Conservation (phyloP, 352 stramenopile genomes). For the Phytophthora quininea region DNA sequence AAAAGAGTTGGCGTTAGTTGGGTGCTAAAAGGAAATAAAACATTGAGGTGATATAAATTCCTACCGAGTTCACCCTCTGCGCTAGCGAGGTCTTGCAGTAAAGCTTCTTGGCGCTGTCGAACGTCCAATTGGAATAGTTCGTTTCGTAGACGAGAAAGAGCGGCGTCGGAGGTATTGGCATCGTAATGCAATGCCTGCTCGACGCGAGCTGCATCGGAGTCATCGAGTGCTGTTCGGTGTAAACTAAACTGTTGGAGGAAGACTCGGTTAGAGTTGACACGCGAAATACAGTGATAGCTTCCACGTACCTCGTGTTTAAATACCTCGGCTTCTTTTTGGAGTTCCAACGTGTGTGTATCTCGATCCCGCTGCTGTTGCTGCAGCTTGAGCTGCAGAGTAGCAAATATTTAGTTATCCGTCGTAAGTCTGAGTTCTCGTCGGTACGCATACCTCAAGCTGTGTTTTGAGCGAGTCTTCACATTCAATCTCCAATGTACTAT, state of each 20-base stretch:
- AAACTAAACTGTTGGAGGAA: conserved; percentile 12
- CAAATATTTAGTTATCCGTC: background rate
- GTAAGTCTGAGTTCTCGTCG: background rate
- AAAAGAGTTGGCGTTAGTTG: background rate
- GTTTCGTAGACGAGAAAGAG: conserved; percentile 37
- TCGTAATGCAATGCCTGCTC: conserved; percentile 18
- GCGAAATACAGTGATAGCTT: background rate
- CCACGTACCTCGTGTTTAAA: conserved; percentile 27
- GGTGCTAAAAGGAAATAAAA: background rate
- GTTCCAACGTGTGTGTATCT: conserved; percentile 24
- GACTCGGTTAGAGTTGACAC: background rate
- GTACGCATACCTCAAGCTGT: conserved; percentile 21
- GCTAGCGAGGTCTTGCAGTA: conserved; percentile 45
- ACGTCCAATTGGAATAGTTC: conserved; percentile 66
- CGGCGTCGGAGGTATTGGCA: background rate
- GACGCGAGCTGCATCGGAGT: conserved; percentile 24
- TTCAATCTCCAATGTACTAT: conserved; percentile 3
- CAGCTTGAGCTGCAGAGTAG: conserved; percentile 13
- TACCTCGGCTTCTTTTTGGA: conserved; percentile 30
- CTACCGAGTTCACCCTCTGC: conserved; percentile 44
- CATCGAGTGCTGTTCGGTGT: conserved; percentile 17
- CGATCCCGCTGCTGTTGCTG: conserved; percentile 27
- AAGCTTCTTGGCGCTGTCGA: conserved; percentile 44
- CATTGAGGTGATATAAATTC: background rate
- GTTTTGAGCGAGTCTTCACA: conserved; percentile 10